Conservation (phyloP, 2,329 filamentous ascomycete species). For the Fusarium anthophilum region DNA sequence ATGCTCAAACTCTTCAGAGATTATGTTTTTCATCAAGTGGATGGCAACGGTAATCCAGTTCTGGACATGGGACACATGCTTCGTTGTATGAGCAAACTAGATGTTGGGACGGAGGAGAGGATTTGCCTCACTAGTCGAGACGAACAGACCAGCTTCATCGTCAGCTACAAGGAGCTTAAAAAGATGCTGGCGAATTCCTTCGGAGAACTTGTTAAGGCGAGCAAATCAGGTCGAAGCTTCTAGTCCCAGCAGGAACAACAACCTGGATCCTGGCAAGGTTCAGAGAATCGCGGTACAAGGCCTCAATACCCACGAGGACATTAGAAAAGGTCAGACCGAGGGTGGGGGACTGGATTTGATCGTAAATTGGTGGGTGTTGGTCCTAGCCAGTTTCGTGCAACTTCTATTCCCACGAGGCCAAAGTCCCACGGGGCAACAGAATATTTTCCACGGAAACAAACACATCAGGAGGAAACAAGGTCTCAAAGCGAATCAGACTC, state of each 20-base stretch:
- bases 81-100: slow-evolving; percentile 87
- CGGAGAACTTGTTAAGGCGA: slow-evolving; percentile 64
- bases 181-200: slow-evolving; percentile 68
- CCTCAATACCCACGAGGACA: background rate
- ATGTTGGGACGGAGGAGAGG: slow-evolving; percentile 87
- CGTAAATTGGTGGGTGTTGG: background rate
- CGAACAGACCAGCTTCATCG: slow-evolving; percentile 86
- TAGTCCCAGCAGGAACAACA: slow-evolving; percentile 38
- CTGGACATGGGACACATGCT: slow-evolving; percentile 90
- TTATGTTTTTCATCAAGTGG: slow-evolving; percentile 96
- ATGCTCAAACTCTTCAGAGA: slow-evolving; percentile 95
- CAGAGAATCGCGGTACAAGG: background rate
- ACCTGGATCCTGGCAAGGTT: background rate
- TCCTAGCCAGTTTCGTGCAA: background rate
- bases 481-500: background rate
- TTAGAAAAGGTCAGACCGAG: background rate
- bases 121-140: slow-evolving; percentile 88
- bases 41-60: slow-evolving; percentile 82
- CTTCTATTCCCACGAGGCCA: background rate
- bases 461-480: background rate
- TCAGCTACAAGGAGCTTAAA: slow-evolving; percentile 90
- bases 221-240: slow-evolving; percentile 49
- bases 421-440: background rate
- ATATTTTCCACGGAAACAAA: background rate
- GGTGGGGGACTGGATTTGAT: background rate